phyloP scores from a whole-genome alignment of 306 rosid species.

The Prunus mongolica region DNA sequence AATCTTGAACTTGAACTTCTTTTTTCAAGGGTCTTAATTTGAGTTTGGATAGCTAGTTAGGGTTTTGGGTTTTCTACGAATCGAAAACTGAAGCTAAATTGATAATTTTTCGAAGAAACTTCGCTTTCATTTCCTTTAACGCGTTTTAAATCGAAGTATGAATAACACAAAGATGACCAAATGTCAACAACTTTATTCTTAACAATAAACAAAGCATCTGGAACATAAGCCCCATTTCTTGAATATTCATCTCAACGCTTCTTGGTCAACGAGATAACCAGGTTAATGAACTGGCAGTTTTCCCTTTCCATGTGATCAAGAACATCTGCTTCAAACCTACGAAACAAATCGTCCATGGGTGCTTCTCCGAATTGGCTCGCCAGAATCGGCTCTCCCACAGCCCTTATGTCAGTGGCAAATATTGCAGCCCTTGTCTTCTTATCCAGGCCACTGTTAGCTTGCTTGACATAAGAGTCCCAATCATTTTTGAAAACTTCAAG shows the following conservation, averaged over 20 bases:
- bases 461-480: conserved; percentile 36
- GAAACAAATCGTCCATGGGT: conserved; percentile 38
- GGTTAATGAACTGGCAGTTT: not conserved
- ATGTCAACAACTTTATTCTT: too few relatives aligned
- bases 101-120: too few relatives aligned
- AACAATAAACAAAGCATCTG: not conserved
- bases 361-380: conserved; percentile 27
- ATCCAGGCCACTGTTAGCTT: conserved; percentile 13
- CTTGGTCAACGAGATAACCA: conserved; percentile 23
- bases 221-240: not conserved
- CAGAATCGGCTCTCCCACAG: conserved; percentile 40
- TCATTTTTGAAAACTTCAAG: conserved; percentile 11
- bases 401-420: conserved; percentile 30
- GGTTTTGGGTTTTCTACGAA: too few relatives aligned
- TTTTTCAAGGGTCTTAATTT: too few relatives aligned
- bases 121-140: too few relatives aligned
- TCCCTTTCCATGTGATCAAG: conserved; percentile 23
- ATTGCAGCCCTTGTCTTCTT: conserved; percentile 2
- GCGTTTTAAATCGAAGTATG: too few relatives aligned
- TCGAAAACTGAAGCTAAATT: too few relatives aligned
- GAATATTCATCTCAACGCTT: not conserved
- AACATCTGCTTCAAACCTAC: conserved; percentile 20
- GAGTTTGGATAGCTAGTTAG: too few relatives aligned
- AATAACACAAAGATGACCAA: too few relatives aligned
- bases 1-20: too few relatives aligned